A percentile compares a stretch with the other conserved stretches of the same genome.
These are phyloP conservation scores for Fragaria vesca DNA, from an alignment of 306 rosid species.

Conservation along the genomic window DNA sequence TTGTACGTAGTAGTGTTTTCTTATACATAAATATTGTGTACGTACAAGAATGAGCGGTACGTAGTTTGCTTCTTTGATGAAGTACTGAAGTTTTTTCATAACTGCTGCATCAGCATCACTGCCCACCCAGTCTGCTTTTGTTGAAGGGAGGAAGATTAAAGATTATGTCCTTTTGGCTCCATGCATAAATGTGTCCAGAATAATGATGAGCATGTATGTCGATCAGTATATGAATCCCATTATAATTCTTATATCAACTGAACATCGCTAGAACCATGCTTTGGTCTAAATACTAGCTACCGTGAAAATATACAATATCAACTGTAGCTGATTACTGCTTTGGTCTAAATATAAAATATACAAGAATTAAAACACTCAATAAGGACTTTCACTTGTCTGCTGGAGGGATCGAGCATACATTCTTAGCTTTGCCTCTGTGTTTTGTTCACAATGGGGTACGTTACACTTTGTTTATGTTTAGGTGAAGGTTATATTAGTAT, in stretches of 20 bases:
- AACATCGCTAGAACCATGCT: no score
- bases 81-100: not conserved
- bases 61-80: not conserved
- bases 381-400: conserved; percentile 20
- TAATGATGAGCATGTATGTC: no score
- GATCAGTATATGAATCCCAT: no score
- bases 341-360: no score
- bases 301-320: no score
- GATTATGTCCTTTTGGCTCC: no score
- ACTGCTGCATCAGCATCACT: not conserved
- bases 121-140: no score
- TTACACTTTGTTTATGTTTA: not conserved
- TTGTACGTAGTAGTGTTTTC: not conserved
- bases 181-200: no score
- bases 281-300: no score
- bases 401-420: conserved; percentile 31
- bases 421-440: not conserved
- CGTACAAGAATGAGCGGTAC: not conserved
- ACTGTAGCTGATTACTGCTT: no score
- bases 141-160: no score
- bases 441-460: not conserved
- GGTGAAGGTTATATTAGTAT: not conserved
- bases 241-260: conserved; percentile 38
- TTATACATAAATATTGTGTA: not conserved
- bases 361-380: not conserved